These are phyloP conservation scores for Trichoderma asperellum DNA, from an alignment of 2,329 filamentous ascomycete genomes.

Conservation along the genomic window DNA sequence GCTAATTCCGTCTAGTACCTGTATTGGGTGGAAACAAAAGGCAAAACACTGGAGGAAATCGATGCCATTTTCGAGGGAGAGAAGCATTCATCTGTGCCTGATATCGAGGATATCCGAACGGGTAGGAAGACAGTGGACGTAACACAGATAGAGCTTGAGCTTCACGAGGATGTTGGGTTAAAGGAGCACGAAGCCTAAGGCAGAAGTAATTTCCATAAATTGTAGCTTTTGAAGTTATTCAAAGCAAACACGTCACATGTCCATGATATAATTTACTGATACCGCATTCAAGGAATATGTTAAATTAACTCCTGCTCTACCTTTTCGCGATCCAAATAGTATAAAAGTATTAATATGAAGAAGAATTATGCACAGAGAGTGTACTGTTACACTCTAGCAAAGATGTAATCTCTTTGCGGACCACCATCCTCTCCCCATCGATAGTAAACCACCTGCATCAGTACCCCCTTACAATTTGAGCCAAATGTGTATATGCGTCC, in stretches of 20 bases:
- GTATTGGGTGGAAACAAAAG: conserved; percentile 47
- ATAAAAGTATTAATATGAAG: background rate
- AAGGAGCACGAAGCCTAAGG: conserved; percentile 7
- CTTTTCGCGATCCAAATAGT: background rate
- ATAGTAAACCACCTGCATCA: background rate
- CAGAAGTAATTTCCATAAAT: background rate
- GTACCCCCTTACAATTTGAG: background rate
- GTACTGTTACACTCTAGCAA: background rate
- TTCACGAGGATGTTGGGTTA: conserved; percentile 25
- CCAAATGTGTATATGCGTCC: background rate
- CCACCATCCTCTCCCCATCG: background rate
- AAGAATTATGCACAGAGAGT: background rate
- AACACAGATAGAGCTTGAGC: conserved; percentile 25
- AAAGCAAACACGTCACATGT: background rate
- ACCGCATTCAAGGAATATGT: background rate
- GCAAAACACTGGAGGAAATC: conserved; percentile 51
- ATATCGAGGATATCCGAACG: conserved; percentile 32
- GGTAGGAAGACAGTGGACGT: conserved; percentile 27
- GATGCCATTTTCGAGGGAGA: conserved; percentile 39
- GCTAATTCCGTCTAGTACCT: conserved; percentile 26
- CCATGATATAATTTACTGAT: background rate
- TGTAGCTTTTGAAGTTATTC: background rate
- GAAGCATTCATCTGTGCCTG: conserved; percentile 29
- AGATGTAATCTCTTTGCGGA: background rate
- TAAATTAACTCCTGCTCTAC: background rate